Base-by-base conservation (phyloP, 2,329 filamentous ascomycete genomes). In the Amauroascus verrucosus region DNA sequence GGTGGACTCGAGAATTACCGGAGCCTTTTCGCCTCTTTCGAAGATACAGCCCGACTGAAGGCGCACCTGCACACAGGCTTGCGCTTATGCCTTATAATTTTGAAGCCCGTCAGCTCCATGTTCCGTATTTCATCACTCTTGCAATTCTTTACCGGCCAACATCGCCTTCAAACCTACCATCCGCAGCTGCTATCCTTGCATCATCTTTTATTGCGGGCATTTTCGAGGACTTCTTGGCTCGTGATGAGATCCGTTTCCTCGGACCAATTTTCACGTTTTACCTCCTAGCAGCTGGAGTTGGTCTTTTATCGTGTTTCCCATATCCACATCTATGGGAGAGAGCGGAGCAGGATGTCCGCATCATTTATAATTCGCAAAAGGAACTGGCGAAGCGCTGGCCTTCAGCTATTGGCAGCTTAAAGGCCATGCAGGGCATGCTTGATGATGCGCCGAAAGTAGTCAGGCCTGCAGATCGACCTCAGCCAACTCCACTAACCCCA, bases 231-330 rank as follows among this genome's bases (percentile, higher is more conserved):
- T 72, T 74, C 47, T 64, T 73, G 16, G 69, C 69, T 26, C 62
- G 70, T 9, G 70, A 74, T 53, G 69, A 74, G 55, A 64, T 73
- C n/a, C 65, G 67, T 24, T 72, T 66, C 45, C 61, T 73, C 3
- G 70, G 67, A 0, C 69, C 71, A 0, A 69, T 73, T 11, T 74
- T 72, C 58, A 72, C 71, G 2, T 72, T 72, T 56, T 69, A 73
- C 51, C 65, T 69, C 35, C 59, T 74, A 5, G 68, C 67, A 7
- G 65, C 70, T 3, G 68, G 69, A 8, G 66, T 72, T 52, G 64
- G 65, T 0, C 62, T 70, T 38, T 60, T 71, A 0, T 71, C 69
- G 1, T 67, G 65, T 54, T 69, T 66, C 48, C 62, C 64, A 9
- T 55, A 59, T 28, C 58, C 62, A 9, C 43, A 54, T 11, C 45